These are phyloP conservation scores for Neonothopanus nambi DNA, from an alignment of 1,284 basidiomycete species.

Conservation along the genomic window DNA sequence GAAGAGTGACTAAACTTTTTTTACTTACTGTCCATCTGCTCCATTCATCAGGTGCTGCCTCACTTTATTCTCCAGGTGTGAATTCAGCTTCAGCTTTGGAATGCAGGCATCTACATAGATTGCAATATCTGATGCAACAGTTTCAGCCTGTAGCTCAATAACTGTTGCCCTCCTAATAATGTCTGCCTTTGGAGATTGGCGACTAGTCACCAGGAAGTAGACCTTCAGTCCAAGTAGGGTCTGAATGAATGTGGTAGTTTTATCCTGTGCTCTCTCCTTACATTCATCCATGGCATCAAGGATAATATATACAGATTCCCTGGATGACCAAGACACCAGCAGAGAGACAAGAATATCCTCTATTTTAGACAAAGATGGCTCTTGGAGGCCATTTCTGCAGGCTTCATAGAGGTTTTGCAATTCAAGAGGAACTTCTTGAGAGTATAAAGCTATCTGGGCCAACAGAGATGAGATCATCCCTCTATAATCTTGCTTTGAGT, in stretches of 20 bases:
- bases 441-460: not conserved
- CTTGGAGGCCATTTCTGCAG: not conserved
- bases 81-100: no score
- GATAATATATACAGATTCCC: not conserved
- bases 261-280: not conserved
- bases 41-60: not conserved
- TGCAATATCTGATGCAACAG: no score
- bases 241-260: not conserved
- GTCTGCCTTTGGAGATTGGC: not conserved
- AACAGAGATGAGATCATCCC: constrained; percentile 11
- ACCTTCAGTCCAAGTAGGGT: not conserved
- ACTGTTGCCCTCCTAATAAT: not conserved
- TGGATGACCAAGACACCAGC: not conserved
- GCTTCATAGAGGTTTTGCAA: not conserved
- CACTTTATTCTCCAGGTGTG: not conserved
- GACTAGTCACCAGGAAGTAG: not conserved
- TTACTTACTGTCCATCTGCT: not conserved
- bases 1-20: not conserved
- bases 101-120: no score
- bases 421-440: not conserved
- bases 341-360: not conserved
- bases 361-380: not conserved
- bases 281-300: constrained; percentile 10
- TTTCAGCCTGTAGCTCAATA: not conserved
- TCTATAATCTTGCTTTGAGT: not conserved